Conservation (phyloP, 2,329 filamentous ascomycete species). For the Dryadomyces quercivorus region DNA sequence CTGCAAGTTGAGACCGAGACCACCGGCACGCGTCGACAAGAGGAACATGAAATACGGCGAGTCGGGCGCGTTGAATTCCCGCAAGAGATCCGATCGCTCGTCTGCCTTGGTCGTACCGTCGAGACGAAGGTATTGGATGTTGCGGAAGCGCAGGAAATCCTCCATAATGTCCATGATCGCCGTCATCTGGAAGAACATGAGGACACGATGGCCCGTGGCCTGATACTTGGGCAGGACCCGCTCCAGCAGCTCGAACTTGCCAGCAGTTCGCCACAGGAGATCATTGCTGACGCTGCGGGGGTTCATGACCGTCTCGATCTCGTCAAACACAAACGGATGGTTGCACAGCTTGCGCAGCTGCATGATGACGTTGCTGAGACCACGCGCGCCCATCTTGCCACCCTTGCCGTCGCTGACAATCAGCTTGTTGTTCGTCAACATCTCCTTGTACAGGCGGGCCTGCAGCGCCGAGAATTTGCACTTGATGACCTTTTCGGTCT, state of each 20-base stretch:
- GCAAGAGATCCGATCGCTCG: constrained; percentile 83
- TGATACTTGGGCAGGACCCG: constrained; percentile 88
- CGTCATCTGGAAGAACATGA: constrained; percentile 99
- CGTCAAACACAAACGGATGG: constrained; percentile 96
- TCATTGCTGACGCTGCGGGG: constrained; percentile 82
- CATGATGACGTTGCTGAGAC: constrained; percentile 99
- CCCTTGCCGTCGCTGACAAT: constrained; percentile 91
- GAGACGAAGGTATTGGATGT: constrained; percentile 76
- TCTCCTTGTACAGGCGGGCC: constrained; percentile 89
- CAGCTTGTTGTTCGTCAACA: constrained; percentile 90
- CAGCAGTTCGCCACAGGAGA: constrained; percentile 84
- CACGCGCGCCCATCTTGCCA: constrained; percentile 85
- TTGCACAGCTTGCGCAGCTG: constrained; percentile 97
- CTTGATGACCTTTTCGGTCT: constrained; percentile 98
- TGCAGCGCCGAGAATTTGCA: constrained; percentile 96
- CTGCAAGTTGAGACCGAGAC: constrained; percentile 91
- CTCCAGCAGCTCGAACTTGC: constrained; percentile 94
- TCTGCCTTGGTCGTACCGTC: constrained; percentile 97
- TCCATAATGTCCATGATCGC: constrained; percentile 99
- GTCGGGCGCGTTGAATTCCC: constrained; percentile 75
- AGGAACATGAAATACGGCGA: constrained; percentile 97
- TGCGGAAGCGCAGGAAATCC: constrained; percentile 79
- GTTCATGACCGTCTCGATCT: constrained; percentile 97
- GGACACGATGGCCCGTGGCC: constrained; percentile 78
- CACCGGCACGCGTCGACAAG: constrained; percentile 96